Percentiles rank a stretch among this genome's conserved stretches.
phyloP scores from a whole-genome alignment of 495 filamentous ascomycete species.

The Melanomma pulvis-pyrius region DNA sequence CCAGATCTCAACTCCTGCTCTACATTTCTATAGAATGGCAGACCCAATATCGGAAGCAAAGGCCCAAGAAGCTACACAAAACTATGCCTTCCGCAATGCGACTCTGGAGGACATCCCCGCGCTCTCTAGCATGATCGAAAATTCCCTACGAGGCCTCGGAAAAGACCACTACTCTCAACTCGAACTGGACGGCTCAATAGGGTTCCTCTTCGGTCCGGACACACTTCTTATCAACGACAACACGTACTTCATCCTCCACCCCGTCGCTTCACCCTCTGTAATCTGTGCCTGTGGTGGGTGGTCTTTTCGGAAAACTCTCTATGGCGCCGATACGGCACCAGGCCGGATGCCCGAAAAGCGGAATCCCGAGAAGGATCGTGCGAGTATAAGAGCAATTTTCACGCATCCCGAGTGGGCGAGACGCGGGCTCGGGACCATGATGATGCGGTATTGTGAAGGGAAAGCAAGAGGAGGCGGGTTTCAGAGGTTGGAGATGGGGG shows the following conservation, averaged over 20 bases:
- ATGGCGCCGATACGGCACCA: conserved; percentile 31
- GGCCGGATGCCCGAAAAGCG: conserved; percentile 25
- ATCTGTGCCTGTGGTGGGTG: conserved; percentile 33
- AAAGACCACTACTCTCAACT: conserved; percentile 19
- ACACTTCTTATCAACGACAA: conserved; percentile 30
- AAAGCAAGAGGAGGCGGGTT: conserved; percentile 26
- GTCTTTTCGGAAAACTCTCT: conserved; percentile 32
- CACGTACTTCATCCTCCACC: conserved; percentile 33
- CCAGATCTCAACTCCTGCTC: background rate
- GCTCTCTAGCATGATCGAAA: conserved; percentile 18
- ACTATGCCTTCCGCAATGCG: conserved; percentile 23
- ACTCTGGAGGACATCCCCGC: conserved; percentile 26
- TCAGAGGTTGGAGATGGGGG: conserved; percentile 34
- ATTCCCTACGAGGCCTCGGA: conserved; percentile 21
- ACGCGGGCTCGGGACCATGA: conserved; percentile 32
- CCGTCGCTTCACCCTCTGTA: background rate
- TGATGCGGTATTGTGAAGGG: conserved; percentile 37
- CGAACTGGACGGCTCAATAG: conserved; percentile 34
- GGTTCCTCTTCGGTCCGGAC: conserved; percentile 35
- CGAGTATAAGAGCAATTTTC: conserved; percentile 34
- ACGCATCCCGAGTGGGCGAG: conserved; percentile 32
- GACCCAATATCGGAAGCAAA: conserved; percentile 21
- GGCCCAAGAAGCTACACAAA: conserved; percentile 27
- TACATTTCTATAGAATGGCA: background rate
- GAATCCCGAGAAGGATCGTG: conserved; percentile 19